These are phyloP conservation scores for Microbotryum lychnidis-dioicae DNA, from an alignment of 1,284 basidiomycete species.

Conservation along the genomic window DNA sequence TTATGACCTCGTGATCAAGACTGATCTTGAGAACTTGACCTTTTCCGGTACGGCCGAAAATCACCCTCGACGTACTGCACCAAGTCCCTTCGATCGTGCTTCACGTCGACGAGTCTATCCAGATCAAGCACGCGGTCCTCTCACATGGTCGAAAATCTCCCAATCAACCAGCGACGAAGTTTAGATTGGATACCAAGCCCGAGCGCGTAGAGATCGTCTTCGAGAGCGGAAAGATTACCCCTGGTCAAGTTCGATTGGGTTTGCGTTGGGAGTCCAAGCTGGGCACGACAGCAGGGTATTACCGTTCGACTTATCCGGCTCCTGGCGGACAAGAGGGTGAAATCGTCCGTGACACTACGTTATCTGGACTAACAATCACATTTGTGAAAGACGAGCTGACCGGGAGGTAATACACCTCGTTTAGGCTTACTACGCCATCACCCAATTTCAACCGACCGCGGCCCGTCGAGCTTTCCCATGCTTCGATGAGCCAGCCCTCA, in stretches of 20 bases:
- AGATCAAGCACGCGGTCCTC: no score
- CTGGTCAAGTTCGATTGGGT: slow-evolving; percentile 26
- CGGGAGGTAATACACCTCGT: slow-evolving; percentile 48
- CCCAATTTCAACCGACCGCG: slow-evolving; percentile 62
- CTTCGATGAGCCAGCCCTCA: slow-evolving; percentile 91
- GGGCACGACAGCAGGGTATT: slow-evolving; percentile 37
- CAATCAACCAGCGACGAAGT: slow-evolving; percentile 45
- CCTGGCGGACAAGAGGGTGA: slow-evolving; percentile 52
- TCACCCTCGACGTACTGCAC: slow-evolving; percentile 46
- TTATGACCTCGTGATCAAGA: slow-evolving; percentile 73
- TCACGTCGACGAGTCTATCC: slow-evolving; percentile 58
- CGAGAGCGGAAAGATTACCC: slow-evolving; percentile 35
- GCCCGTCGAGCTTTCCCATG: slow-evolving; percentile 43
- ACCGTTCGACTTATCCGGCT: slow-evolving; percentile 42
- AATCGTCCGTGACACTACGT: slow-evolving; percentile 39
- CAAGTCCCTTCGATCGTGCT: slow-evolving; percentile 39
- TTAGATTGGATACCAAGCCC: slow-evolving; percentile 54
- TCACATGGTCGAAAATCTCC: no score
- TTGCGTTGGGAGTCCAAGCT: slow-evolving; percentile 44
- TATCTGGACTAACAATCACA: no score
- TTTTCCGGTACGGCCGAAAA: slow-evolving; percentile 73
- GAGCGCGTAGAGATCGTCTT: slow-evolving; percentile 60
- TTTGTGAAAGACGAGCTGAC: slow-evolving; percentile 30
- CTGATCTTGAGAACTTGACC: slow-evolving; percentile 60
- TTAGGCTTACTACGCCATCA: slow-evolving; percentile 37